These are phyloP conservation scores for Mrakia gelida DNA, from an alignment of 768 basidiomycete genomes.

Conservation along the genomic window DNA sequence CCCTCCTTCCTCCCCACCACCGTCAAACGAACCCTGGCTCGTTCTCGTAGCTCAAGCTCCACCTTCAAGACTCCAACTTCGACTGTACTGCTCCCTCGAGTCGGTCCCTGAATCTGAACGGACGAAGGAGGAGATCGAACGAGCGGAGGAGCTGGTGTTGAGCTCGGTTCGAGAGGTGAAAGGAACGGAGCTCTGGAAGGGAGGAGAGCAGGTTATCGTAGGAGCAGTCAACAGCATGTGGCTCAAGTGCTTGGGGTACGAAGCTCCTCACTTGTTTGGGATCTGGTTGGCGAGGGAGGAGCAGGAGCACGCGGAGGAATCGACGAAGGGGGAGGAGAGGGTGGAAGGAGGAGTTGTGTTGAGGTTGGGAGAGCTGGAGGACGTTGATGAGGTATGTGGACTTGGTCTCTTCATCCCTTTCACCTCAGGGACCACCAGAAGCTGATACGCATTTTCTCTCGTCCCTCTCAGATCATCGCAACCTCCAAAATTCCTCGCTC, in stretches of 20 bases:
- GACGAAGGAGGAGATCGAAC: neutral
- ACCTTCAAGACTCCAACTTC: slow-evolving; percentile 15
- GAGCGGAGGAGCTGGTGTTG: neutral
- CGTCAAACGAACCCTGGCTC: neutral
- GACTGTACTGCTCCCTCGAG: slow-evolving; percentile 14
- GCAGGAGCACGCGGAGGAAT: neutral
- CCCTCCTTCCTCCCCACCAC: neutral
- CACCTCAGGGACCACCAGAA: too few relatives aligned
- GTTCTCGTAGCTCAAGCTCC: slow-evolving; percentile 6
- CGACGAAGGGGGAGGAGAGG: neutral
- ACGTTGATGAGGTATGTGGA: neutral
- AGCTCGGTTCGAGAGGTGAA: neutral
- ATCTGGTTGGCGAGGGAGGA: slow-evolving; percentile 11
- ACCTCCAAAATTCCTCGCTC: slow-evolving; percentile 16
- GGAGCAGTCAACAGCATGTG: slow-evolving; percentile 14
- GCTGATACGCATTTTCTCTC: too few relatives aligned
- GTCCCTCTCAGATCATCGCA: neutral
- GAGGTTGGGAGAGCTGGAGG: neutral
- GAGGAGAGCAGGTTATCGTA: neutral
- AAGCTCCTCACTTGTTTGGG: neutral
- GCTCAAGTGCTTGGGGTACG: neutral
- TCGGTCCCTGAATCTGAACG: neutral
- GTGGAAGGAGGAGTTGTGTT: neutral
- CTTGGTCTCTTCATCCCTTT: neutral
- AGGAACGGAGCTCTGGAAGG: neutral